Evolutionary conservation across 805 yeast genomes (phyloP), one percentile per base, ranked within the genome.

Genomic region (Candida orba): DNA sequence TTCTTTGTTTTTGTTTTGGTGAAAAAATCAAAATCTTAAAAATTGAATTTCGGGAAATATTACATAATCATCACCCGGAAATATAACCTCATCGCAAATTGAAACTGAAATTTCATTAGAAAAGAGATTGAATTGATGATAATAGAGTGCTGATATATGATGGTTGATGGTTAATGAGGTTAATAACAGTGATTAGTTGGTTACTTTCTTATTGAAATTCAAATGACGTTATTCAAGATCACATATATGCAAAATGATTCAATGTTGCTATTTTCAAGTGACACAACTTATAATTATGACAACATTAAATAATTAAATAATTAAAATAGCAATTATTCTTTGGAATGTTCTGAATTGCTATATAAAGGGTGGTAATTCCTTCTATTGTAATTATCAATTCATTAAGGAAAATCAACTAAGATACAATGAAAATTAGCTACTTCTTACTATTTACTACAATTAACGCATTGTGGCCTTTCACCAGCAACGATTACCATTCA

Each of bases 321-420:
- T 36, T 24, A 22, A n/a, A 22, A 24, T 29, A 36, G 59, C 62
- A 9, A 39, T 6, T n/a, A 13, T 14, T 6, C 8, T n/a, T 6
- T 13, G 3, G 15, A 7, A 14, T 30, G 22, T 20, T 20, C 14
- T 30, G 12, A 17, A 15, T n/a, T 32, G 20, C 10, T 32, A 30
- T 30, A 30, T 30, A 30, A 30, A 9, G 18, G 6, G 20, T 8
- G 10, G 6, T 15, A 8, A 15, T 15, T n/a, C 34, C 18, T 2
- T 27, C n/a, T n/a, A n/a, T n/a, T n/a, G n/a, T n/a, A n/a, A n/a
- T n/a, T n/a, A n/a, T 27, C 29, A 27, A 8, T 27, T 10, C 9
- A 6, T 27, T 13, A 8, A 9, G 14, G 10, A n/a, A n/a, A n/a
- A 27, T 8, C 12, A 6, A 27, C 13, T 27, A 27, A 13, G 4